These are phyloP conservation scores for Heteromeles arbutifolia DNA, from an alignment of 306 rosid species.

Conservation along the genomic window DNA sequence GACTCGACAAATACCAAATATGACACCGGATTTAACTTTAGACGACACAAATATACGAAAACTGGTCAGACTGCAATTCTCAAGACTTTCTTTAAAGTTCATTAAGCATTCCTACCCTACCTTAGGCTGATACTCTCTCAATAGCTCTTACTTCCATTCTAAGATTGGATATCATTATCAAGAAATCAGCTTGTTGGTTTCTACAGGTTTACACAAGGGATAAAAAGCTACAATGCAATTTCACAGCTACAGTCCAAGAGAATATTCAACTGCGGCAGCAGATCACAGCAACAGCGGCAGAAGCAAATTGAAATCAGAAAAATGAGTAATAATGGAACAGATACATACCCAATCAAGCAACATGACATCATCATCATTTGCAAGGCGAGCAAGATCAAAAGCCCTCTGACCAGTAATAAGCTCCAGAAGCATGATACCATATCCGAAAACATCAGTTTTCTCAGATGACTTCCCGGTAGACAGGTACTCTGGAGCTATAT, in stretches of 20 bases:
- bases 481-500: constrained; percentile 93
- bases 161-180: background rate
- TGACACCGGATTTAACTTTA: background rate
- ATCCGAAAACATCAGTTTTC: constrained; percentile 94
- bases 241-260: background rate
- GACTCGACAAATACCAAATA: background rate
- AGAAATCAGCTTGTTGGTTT: background rate
- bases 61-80: background rate
- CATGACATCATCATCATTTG: constrained; percentile 98
- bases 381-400: constrained; percentile 95
- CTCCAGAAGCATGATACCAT: constrained; percentile 97
- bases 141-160: background rate
- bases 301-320: constrained; percentile 5
- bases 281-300: background rate
- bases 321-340: background rate
- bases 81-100: background rate
- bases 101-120: background rate
- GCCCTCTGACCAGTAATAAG: constrained; percentile 96
- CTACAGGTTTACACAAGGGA: background rate
- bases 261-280: background rate
- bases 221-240: background rate
- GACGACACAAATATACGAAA: background rate
- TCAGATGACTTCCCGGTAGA: constrained; percentile 92
- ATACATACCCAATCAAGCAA: constrained; percentile 94
- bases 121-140: background rate